Conservation (phyloP, 164 flowering plant genomes). For the Cinnamomum micranthum region DNA sequence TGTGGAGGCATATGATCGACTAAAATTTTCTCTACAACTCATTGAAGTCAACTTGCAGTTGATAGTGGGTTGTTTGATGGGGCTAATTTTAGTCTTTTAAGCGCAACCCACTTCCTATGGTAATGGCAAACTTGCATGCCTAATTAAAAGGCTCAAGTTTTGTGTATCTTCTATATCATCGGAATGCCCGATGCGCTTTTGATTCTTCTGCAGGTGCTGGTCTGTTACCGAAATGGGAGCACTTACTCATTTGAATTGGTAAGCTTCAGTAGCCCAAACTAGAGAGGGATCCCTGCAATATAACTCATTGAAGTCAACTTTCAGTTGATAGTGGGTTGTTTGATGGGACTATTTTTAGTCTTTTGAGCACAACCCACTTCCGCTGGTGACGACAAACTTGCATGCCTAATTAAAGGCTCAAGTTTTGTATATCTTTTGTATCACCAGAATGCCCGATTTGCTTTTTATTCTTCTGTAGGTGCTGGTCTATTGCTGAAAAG, state of each 20-base stretch:
- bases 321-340: not conserved
- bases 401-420: not conserved
- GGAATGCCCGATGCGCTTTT: not conserved
- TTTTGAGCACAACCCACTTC: not conserved
- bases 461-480: constrained; percentile 35
- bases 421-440: not conserved
- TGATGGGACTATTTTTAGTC: not conserved
- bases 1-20: too few species aligned
- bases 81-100: not conserved
- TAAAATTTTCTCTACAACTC: not conserved
- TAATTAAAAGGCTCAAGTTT: not conserved
- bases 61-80: not conserved
- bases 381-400: not conserved
- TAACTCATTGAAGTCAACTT: too few species aligned
- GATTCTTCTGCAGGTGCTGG: constrained; percentile 44
- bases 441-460: not conserved
- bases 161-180: not conserved
- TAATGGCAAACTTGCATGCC: not conserved
- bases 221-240: constrained; percentile 77
- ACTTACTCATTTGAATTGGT: constrained; percentile 72
- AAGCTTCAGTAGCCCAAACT: constrained; percentile 12
- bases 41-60: not conserved
- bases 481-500: constrained; percentile 41
- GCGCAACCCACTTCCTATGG: not conserved
- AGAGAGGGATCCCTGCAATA: too few species aligned